Conservation (phyloP, 2,329 filamentous ascomycete genomes). For the Scedosporium minutisporum region DNA sequence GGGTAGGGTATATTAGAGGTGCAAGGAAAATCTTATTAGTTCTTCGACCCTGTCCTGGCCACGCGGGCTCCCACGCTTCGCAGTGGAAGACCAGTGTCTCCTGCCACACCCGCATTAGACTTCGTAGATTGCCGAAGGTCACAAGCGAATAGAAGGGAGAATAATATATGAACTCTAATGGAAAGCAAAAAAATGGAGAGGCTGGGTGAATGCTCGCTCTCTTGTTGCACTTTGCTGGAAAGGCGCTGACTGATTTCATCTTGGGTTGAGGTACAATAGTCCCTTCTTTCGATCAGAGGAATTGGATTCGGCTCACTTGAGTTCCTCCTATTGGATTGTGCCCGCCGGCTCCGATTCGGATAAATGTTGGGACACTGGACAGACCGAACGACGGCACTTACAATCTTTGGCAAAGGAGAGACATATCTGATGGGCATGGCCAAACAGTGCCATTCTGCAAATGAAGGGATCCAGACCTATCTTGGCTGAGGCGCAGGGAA, state of each 20-base stretch:
- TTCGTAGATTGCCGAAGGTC: slow-evolving; percentile 12
- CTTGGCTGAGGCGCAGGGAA: not conserved
- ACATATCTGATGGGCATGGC: not conserved
- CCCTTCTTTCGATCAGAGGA: not conserved
- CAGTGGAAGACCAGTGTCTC: slow-evolving; percentile 4
- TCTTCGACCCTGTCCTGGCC: not conserved
- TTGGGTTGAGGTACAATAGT: not conserved
- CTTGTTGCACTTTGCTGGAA: not conserved
- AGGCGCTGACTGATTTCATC: not conserved
- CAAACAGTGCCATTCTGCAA: not conserved
- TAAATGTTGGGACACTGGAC: not conserved
- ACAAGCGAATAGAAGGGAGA: not conserved
- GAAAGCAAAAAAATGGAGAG: not conserved
- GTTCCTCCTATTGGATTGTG: not conserved
- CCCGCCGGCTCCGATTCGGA: not conserved
- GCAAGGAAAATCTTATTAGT: slow-evolving; percentile 5
- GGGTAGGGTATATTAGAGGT: slow-evolving; percentile 13
- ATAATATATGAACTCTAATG: not conserved
- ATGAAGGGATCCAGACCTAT: not conserved
- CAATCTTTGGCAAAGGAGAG: not conserved
- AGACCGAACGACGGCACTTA: not conserved
- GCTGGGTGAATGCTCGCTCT: not conserved
- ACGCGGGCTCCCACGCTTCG: not conserved
- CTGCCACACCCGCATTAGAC: slow-evolving; percentile 8
- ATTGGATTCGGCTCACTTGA: not conserved